Percentiles rank a stretch among this genome's conserved stretches.
These are phyloP conservation scores for Phytopythium oedochilum DNA, from an alignment of 352 stramenopile genomes.

Conservation along the genomic window DNA sequence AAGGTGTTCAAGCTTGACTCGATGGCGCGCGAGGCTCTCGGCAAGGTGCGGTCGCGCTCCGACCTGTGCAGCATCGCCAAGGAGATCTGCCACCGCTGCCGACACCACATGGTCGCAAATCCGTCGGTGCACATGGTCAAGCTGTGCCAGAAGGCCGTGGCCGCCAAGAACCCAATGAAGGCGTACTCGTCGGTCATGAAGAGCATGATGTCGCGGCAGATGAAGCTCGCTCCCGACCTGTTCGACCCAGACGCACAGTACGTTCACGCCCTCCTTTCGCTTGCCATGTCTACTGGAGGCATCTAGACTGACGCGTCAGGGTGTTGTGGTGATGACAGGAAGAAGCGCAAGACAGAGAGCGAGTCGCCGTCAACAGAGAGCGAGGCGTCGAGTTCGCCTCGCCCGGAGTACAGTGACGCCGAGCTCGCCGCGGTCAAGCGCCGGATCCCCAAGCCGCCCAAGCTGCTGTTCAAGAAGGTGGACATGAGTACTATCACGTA, in stretches of 20 bases:
- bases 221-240: conserved; percentile 62
- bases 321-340: conserved; percentile 28
- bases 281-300: neutral
- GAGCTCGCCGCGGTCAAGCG: conserved; percentile 77
- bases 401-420: conserved; percentile 72
- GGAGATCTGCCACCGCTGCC: conserved; percentile 71
- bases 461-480: conserved; percentile 83
- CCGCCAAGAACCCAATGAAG: conserved; percentile 71
- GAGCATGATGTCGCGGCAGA: conserved; percentile 81
- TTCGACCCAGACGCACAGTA: conserved; percentile 74
- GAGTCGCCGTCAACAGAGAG: conserved; percentile 57
- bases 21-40: conserved; percentile 66
- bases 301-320: conserved; percentile 10
- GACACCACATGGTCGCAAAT: conserved; percentile 79
- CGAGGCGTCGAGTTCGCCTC: conserved; percentile 57
- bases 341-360: conserved; percentile 70
- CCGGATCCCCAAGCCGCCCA: conserved; percentile 78
- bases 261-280: conserved; percentile 10
- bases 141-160: conserved; percentile 67
- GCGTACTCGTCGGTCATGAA: conserved; percentile 84
- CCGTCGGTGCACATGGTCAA: conserved; percentile 81
- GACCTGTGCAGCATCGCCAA: conserved; percentile 73
- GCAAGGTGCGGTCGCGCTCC: conserved; percentile 49
- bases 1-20: conserved; percentile 77
- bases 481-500: conserved; percentile 83